phyloP scores from a whole-genome alignment of 2,329 filamentous ascomycete species.

The Nothopassalora personata region DNA sequence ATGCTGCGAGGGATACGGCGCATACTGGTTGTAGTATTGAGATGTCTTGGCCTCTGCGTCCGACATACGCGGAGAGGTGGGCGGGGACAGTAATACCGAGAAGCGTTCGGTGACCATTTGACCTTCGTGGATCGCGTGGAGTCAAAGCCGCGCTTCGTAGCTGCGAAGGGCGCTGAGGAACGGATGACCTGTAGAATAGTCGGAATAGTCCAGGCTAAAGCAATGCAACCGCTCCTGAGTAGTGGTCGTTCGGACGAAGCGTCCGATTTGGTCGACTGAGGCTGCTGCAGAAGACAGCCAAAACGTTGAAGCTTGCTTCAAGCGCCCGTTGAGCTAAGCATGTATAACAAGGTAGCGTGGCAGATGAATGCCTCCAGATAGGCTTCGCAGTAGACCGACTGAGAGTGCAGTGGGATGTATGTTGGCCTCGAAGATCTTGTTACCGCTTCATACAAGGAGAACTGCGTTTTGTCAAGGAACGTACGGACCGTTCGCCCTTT shows the following conservation, averaged over 20 bases:
- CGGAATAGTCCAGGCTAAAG: not conserved
- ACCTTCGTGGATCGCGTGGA: not conserved
- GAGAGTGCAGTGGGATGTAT: not conserved
- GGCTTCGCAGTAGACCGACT: not conserved
- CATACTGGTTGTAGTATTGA: conserved; percentile 42
- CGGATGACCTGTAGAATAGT: not conserved
- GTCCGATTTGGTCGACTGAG: not conserved
- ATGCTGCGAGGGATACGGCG: conserved; percentile 20
- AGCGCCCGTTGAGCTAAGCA: not conserved
- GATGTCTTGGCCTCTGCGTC: conserved; percentile 39
- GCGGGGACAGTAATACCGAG: conserved; percentile 46
- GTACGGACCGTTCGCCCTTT: conserved; percentile 9
- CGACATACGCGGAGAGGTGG: conserved; percentile 48
- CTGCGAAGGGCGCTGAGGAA: not conserved
- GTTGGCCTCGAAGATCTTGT: not conserved
- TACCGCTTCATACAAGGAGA: conserved; percentile 1
- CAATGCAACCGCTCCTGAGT: not conserved
- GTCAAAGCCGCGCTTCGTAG: not conserved
- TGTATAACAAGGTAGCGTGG: not conserved
- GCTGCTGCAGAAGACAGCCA: not conserved
- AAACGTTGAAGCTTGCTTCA: not conserved
- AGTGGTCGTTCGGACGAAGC: not conserved
- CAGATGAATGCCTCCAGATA: not conserved
- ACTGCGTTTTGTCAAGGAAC: conserved; percentile 11
- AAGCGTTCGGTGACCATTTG: conserved; percentile 40